Percentiles rank a stretch among this genome's conserved stretches.
phyloP scores from a whole-genome alignment of 257 asterid genomes.

The Verbascum thapsus region DNA sequence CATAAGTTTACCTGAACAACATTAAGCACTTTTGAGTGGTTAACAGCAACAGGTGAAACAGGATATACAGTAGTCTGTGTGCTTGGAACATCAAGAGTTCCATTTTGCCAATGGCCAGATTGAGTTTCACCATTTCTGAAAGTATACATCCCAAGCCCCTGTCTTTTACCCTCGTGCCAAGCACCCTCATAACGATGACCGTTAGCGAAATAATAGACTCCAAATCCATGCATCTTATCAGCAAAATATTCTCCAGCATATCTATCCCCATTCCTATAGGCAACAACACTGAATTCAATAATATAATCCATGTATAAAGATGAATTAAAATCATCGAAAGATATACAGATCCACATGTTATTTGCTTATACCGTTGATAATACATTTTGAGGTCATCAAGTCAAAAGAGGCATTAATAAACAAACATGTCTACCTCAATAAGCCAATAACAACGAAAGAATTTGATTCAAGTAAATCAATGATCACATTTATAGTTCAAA shows the following conservation, averaged over 20 bases:
- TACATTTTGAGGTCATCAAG: slow-evolving; percentile 1
- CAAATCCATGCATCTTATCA: slow-evolving; percentile 92
- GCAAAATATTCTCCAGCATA: slow-evolving; percentile 92
- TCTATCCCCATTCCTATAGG: slow-evolving; percentile 79
- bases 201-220: slow-evolving; percentile 74
- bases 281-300: slow-evolving; percentile 9
- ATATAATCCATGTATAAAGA: slow-evolving; percentile 17
- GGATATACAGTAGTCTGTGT: slow-evolving; percentile 64
- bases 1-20: slow-evolving; percentile 66
- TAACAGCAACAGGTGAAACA: slow-evolving; percentile 80
- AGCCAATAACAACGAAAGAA: slow-evolving; percentile 16
- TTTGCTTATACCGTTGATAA: background rate
- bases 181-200: slow-evolving; percentile 90
- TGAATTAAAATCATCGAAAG: background rate
- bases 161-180: slow-evolving; percentile 92
- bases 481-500: background rate
- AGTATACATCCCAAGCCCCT: slow-evolving; percentile 87
- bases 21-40: slow-evolving; percentile 84
- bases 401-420: background rate
- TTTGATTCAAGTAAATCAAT: background rate
- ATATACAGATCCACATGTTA: background rate
- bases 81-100: slow-evolving; percentile 83
- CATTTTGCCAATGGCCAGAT: slow-evolving; percentile 91
- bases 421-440: background rate
- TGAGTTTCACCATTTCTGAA: slow-evolving; percentile 83